These are phyloP conservation scores for Penicillium paneum DNA, from an alignment of 2,329 filamentous ascomycete species.

Conservation along the genomic window DNA sequence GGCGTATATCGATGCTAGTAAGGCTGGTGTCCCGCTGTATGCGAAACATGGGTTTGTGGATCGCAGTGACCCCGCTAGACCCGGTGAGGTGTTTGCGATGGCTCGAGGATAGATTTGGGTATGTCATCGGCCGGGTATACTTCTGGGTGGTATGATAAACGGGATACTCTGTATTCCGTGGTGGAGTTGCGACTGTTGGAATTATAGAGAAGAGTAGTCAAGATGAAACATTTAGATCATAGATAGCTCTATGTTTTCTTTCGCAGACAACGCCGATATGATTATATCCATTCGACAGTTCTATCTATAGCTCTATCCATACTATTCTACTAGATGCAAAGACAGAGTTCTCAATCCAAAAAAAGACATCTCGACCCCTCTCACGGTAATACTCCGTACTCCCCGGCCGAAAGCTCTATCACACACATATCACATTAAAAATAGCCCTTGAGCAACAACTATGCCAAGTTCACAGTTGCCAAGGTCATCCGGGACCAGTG, in stretches of 20 bases:
- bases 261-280: neutral
- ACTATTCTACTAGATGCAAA: neutral
- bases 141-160: neutral
- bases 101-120: slow-evolving; percentile 1
- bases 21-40: slow-evolving; percentile 38
- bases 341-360: neutral
- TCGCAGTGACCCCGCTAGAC: slow-evolving; percentile 4
- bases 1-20: slow-evolving; percentile 41
- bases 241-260: neutral
- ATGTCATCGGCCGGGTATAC: neutral
- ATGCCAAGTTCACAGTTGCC: neutral
- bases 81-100: slow-evolving; percentile 9
- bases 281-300: neutral
- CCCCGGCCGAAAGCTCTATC: neutral
- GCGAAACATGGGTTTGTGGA: slow-evolving; percentile 42
- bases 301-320: no score
- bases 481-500: neutral
- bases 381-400: neutral
- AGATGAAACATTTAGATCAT: neutral
- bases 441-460: neutral
- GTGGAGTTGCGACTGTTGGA: neutral
- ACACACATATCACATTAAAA: slow-evolving; percentile 6
- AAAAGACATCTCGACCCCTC: neutral
- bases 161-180: no score
- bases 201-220: neutral